Conservation (phyloP, 495 filamentous ascomycete genomes). For the Clohesyomyces aquaticus region DNA sequence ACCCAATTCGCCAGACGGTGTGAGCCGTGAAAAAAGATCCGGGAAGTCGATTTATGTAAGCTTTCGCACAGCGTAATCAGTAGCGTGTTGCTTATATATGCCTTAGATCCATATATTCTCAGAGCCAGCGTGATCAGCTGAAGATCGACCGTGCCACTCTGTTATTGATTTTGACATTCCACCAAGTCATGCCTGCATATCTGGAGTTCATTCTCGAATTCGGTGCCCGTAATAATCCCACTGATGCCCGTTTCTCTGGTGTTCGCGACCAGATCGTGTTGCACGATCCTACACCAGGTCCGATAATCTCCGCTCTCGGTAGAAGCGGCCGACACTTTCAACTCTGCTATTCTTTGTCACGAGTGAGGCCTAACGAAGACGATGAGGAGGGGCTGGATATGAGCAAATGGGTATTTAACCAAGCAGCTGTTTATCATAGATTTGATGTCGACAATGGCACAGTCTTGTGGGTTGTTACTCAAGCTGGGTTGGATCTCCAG, state of each 20-base stretch:
- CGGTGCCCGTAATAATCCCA: conserved; percentile 46
- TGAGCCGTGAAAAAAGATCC: conserved; percentile 27
- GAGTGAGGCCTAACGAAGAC: conserved; percentile 19
- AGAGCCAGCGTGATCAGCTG: conserved; percentile 11
- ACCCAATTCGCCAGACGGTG: no score
- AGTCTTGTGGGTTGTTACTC: conserved; percentile 35
- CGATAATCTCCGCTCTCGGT: conserved; percentile 46
- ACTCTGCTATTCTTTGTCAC: conserved; percentile 53
- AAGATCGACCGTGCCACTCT: conserved; percentile 43
- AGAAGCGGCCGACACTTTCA: conserved; percentile 50
- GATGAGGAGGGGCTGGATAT: background rate
- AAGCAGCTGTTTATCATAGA: conserved; percentile 51
- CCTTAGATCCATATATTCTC: conserved; percentile 18
- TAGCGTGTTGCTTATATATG: background rate
- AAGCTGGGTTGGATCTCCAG: no score
- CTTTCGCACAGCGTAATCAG: background rate
- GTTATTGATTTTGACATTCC: conserved; percentile 46
- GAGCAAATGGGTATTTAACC: conserved; percentile 52
- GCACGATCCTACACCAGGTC: conserved; percentile 5
- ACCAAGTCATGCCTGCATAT: conserved; percentile 54
- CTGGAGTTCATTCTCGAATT: conserved; percentile 52
- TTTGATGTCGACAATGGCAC: conserved; percentile 50
- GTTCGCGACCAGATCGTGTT: conserved; percentile 41
- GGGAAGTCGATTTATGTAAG: conserved; percentile 31
- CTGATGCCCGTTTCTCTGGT: conserved; percentile 44